Base-by-base conservation (phyloP, 495 filamentous ascomycete species). In the Cercophora sp. region DNA sequence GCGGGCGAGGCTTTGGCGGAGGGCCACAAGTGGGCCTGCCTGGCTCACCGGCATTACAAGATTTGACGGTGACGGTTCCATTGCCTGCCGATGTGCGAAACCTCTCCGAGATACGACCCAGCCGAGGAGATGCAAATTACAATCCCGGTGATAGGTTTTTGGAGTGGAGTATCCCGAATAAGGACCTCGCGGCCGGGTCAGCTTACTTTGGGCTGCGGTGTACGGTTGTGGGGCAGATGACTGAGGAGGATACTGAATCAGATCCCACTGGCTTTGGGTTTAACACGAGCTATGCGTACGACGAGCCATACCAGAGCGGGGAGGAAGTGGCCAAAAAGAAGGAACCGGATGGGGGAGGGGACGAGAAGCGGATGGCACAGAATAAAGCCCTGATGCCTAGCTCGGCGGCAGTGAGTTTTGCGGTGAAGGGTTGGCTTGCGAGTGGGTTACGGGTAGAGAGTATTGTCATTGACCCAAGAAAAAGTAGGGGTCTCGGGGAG, bases 391-490 rank as follows among this genome's bases (percentile, higher is more conserved):
- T 96, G 3, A 99, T 99, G 93, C 93, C 93, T 10, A 87, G 78
- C 50, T 91, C 87, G 43, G 89, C 90, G 4, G 83, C 83, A 4
- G 82, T 96, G 37, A 91, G 86, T 40, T 99, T 99, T 69, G 81
- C 83, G 23, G 89, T 96, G 11, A 91, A 89, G 66, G 94, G 94
- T 10, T 97, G 93, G 93, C 71, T 97, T 55, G 84, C 91, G 5
- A 97, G 93, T 63, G 93, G 93, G 23, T 85, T 99, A 52, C 91
- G 83, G 63, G 90, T 99, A 2, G 93, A 97, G 46, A 90, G 88
- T 60, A 78, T 99, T 47, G 77, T 81, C 27, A 77, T 99, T 40
- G 91, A 96, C 62, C 74, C 79, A n/a, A 84, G 88, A 59, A 90
- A 84, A 72, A 94, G 89, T 69, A 79, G 85, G 24, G 93, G 93